These are phyloP conservation scores for Wickerhamiella domercqiae DNA, from an alignment of 805 yeast genomes.

Conservation along the genomic window DNA sequence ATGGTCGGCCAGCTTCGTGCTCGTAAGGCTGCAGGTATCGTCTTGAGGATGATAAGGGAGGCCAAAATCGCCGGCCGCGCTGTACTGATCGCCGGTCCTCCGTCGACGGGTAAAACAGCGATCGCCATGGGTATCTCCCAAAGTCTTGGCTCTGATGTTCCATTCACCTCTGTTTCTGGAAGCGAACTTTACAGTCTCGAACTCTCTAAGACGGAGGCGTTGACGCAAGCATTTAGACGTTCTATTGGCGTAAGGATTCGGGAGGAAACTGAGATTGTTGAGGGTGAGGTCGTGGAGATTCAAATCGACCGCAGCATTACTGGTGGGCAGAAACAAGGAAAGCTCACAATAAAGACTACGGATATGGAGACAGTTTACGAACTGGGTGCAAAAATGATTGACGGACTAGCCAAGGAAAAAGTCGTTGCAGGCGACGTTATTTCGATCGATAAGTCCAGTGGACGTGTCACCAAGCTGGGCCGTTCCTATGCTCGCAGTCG, in stretches of 20 bases:
- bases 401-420: conserved; percentile 84
- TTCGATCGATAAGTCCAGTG: conserved; percentile 87
- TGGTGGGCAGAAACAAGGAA: conserved; percentile 98
- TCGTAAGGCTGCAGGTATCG: conserved; percentile 89
- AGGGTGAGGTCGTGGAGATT: conserved; percentile 97
- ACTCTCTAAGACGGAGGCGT: conserved; percentile 85
- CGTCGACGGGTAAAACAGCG: conserved; percentile 97
- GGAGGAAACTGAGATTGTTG: conserved; percentile 93
- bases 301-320: conserved; percentile 86
- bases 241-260: conserved; percentile 90
- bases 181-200: conserved; percentile 87
- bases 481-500: conserved; percentile 91
- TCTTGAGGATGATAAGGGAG: conserved; percentile 81
- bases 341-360: conserved; percentile 89
- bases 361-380: conserved; percentile 98
- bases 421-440: conserved; percentile 95
- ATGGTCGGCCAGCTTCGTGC: conserved; percentile 97
- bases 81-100: conserved; percentile 91
- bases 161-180: conserved; percentile 90
- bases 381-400: conserved; percentile 86
- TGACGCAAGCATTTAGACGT: conserved; percentile 91
- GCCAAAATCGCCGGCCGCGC: conserved; percentile 97
- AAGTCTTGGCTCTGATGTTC: conserved; percentile 52
- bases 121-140: conserved; percentile 73
- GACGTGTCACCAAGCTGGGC: conserved; percentile 86